Evolutionary conservation across 306 rosid species (phyloP), one percentile per base, ranked within the genome.

Genomic region (Fagus crenata): DNA sequence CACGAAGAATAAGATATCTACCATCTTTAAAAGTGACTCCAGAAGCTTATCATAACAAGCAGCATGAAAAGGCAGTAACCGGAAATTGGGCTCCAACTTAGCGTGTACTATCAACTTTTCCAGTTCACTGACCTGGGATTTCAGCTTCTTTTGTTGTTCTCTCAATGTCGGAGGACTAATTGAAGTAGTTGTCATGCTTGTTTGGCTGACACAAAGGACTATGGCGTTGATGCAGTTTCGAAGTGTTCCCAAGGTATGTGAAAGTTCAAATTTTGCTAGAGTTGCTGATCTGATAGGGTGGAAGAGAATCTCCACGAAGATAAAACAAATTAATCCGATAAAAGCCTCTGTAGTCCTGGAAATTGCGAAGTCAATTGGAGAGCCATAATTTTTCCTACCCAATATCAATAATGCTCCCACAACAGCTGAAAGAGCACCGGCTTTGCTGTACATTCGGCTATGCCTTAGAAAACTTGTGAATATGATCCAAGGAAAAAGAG

Each of bases 371-470:
- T 80, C 69, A 74, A 54, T 83, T n/a, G 98, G 91, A 56, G 83
- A n/a, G 37, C 90, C 91, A 71, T 85, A 86, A 70, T 86, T 51
- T 64, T 74, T 82, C 81, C 97, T 91, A 37, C 97, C 97, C 73
- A 90, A 80, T 77, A 93, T 85, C 43, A 90, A 78, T 61, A 93
- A 56, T n/a, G 93, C 93, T 35, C 91, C 98, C 28, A 85, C 74
- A 46, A 80, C 90, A 40, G 91, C 90, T 0, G 97, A 81, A 37
- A 86, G 64, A 18, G 87, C 97, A 31, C 97, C 98, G 42, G 93
- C 83, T 89, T 80, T 82, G 9, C 98, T 96, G 39, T 91, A 93
- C 90, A 86, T 87, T 81, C 76, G 89, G 74, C 96, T 93, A 14
- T 90, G 87, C 79, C 81, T 84, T 3, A 93, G 84, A 77, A 90